Evolutionary conservation across 305 asterid species (phyloP).

Genomic region (Fraxinus sp.): DNA sequence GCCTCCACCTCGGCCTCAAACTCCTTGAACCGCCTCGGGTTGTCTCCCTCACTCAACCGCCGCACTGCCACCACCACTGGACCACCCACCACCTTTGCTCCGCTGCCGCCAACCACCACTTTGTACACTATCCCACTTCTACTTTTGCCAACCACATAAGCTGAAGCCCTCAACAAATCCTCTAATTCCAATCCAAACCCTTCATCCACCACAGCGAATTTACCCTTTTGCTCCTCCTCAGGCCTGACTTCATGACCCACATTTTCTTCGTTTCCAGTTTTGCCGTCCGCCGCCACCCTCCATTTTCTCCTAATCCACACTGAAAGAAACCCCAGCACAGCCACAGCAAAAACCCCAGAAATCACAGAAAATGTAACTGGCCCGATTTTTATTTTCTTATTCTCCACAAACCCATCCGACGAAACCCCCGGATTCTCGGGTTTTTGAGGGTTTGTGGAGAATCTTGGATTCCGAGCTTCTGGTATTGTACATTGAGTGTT

Average conservation of each 20-base stretch:
- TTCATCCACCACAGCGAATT: constrained; percentile 65
- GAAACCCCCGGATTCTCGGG: constrained; percentile 43
- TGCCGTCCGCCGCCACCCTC: constrained; percentile 42
- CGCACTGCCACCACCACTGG: constrained; percentile 70
- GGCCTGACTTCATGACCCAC: constrained; percentile 32
- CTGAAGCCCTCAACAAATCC: constrained; percentile 95
- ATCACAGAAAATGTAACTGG: constrained; percentile 54
- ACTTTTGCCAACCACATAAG: constrained; percentile 93
- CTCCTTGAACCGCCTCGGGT: constrained; percentile 66
- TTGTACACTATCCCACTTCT: constrained; percentile 87
- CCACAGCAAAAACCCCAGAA: constrained; percentile 53
- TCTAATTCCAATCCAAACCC: constrained; percentile 80
- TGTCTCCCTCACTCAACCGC: constrained; percentile 85
- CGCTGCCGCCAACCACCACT: constrained; percentile 74
- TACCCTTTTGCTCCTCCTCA: constrained; percentile 78
- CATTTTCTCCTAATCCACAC: constrained; percentile 60
- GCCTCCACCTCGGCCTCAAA: constrained; percentile 85
- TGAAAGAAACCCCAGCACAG: constrained; percentile 52
- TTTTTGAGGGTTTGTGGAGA: constrained; percentile 40
- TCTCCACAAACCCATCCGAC: constrained; percentile 36
- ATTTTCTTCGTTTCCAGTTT: constrained; percentile 46
- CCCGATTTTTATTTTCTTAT: constrained; percentile 38
- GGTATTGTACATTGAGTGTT: constrained; percentile 52
- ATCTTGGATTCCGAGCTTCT: constrained; percentile 59
- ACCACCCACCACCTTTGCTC: constrained; percentile 42